Evolutionary conservation across 2,329 filamentous ascomycete genomes (phyloP), one percentile per base, ranked within the genome.

Genomic region (Byssothecium circinans): DNA sequence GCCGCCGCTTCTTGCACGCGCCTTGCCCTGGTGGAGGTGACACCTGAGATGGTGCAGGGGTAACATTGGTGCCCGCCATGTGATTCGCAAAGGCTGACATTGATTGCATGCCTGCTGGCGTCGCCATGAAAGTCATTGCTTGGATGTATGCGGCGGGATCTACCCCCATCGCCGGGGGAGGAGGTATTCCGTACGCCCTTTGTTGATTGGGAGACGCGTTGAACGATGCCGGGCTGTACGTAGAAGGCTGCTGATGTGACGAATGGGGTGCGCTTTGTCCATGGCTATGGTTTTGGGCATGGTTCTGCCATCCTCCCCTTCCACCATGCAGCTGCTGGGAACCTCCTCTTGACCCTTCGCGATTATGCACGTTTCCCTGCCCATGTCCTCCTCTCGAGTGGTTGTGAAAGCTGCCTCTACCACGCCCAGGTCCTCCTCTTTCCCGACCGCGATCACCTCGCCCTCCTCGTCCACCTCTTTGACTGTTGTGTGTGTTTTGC

Each of bases 381-480:
- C 42, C 43, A 38, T 54, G 49, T 39, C 55, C 60, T 2, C 58
- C 61, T 41, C 63, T 45, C 23, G 41, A 5, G 34, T 37, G 44
- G 11, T 25, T 55, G 43, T 53, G 39, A 35, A 52, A 52, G 27
- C 49, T 50, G 3, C 61, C 62, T 32, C 63, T 61, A 7, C 48
- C 54, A 19, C 62, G 50, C 34, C 66, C 51, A 27, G 35, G 30
- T n/a, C 44, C 65, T 34, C 65, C 52, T 46, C 62, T 58, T n/a
- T 62, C 64, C 15, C 61, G 53, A 11, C 68, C 67, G 25, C 33
- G 15, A 14, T 58, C 54, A 14, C 65, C 68, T 47, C 62, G 57
- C 15, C 64, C 64, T 19, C 68, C 67, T 29, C 33, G 15, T 12
- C 59, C 54, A 14, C 65, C 68, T 52, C 68, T 60, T 48, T 69